A percentile compares a stretch with the other conserved stretches of the same genome.
phyloP scores from a whole-genome alignment of 257 asterid genomes.

The Nicotiana benthamiana region DNA sequence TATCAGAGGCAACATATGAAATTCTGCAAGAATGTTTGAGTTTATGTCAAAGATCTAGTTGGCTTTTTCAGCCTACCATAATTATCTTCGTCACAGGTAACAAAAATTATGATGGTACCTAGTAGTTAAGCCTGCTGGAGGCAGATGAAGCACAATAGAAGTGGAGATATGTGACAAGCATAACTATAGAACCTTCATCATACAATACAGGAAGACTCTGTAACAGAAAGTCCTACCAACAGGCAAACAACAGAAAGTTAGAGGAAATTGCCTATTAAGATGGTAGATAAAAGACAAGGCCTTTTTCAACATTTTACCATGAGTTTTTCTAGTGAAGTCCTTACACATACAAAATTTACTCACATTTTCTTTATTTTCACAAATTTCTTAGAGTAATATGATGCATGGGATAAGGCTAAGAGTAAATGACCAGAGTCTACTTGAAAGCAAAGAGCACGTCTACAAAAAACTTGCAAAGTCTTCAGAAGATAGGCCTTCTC shows the following conservation, averaged over 20 bases:
- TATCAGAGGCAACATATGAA: neutral
- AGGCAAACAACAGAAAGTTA: neutral
- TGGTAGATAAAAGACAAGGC: neutral
- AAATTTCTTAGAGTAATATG: neutral
- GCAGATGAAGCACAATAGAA: neutral
- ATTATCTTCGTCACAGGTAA: neutral
- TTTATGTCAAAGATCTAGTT: neutral
- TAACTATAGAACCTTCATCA: constrained; percentile 1
- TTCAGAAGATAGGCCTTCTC: neutral
- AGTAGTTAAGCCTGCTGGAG: constrained; percentile 2
- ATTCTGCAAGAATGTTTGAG: neutral
- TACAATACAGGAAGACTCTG: neutral
- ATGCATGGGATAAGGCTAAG: neutral
- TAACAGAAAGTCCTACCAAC: neutral
- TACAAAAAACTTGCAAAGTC: neutral
- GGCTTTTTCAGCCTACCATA: neutral
- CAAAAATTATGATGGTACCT: neutral
- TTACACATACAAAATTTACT: neutral
- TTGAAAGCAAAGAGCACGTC: neutral
- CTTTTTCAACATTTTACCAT: neutral
- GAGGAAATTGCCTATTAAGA: neutral
- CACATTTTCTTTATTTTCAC: neutral
- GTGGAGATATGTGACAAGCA: neutral
- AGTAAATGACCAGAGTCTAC: neutral
- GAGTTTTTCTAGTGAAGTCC: neutral